Conservation (phyloP, 2,329 filamentous ascomycete genomes). For the Sclerotinia borealis region DNA sequence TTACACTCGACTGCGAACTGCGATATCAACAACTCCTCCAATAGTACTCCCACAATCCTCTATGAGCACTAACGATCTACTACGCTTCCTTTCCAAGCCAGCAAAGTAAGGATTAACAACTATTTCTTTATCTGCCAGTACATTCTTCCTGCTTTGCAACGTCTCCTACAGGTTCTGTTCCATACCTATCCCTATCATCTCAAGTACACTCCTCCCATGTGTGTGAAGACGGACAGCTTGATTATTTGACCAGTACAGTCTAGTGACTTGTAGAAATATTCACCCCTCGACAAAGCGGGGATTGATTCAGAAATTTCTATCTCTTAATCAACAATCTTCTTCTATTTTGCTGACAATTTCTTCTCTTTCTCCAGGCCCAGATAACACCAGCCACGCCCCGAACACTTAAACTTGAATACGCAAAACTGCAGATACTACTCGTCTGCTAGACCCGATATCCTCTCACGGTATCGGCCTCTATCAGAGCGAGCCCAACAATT, state of each 20-base stretch:
- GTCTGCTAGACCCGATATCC: slow-evolving; percentile 84
- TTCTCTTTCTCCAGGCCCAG: slow-evolving; percentile 42
- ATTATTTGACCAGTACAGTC: not conserved
- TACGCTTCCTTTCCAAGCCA: slow-evolving; percentile 90
- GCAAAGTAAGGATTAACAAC: slow-evolving; percentile 63
- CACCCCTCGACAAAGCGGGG: not conserved
- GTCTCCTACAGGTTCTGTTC: not conserved
- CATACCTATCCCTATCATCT: not conserved
- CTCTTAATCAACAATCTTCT: not conserved
- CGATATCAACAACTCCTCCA: not conserved
- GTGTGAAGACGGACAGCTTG: not conserved
- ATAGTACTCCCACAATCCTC: slow-evolving; percentile 40
- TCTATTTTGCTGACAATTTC: slow-evolving; percentile 10
- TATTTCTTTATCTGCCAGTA: not conserved
- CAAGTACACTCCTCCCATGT: not conserved
- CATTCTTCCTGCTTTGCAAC: not conserved
- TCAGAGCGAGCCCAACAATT: slow-evolving; percentile 57
- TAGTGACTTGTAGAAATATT: not conserved
- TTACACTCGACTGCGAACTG: not conserved
- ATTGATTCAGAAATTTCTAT: slow-evolving; percentile 3
- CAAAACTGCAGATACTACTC: slow-evolving; percentile 54
- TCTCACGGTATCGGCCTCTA: slow-evolving; percentile 75
- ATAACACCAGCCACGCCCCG: slow-evolving; percentile 50
- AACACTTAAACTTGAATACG: not conserved
- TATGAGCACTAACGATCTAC: slow-evolving; percentile 88